A percentile compares a stretch with the other conserved stretches of the same genome.
Evolutionary conservation across 768 basidiomycete genomes (phyloP).

Genomic region (Russula griseocarnosa): DNA sequence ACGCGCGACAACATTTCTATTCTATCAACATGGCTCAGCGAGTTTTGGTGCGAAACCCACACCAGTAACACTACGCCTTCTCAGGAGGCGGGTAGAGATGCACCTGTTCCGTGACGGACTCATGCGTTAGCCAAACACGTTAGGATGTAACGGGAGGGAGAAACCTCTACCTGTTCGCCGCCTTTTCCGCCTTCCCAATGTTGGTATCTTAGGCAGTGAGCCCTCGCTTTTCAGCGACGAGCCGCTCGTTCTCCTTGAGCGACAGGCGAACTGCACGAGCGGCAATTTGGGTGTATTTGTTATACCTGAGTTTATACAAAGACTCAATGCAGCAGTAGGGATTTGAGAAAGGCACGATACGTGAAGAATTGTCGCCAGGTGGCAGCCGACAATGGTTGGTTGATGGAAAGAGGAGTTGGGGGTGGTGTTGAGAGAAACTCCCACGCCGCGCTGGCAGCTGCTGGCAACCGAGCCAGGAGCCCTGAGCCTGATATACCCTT

Average conservation of each 20-base stretch:
- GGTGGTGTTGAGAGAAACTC: background rate
- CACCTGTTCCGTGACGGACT: constrained; percentile 29
- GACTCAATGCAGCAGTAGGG: background rate
- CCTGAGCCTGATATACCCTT: background rate
- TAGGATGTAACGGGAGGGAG: background rate
- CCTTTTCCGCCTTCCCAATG: constrained; percentile 86
- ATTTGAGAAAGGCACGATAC: constrained; percentile 32
- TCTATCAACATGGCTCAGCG: background rate
- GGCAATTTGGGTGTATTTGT: constrained; percentile 95
- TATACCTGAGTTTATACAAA: constrained; percentile 63
- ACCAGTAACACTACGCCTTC: constrained; percentile 15
- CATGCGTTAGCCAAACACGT: background rate
- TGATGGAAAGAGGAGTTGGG: background rate
- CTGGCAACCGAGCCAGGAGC: background rate
- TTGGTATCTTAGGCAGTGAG: constrained; percentile 77
- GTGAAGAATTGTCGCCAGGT: constrained; percentile 79
- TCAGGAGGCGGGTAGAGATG: constrained; percentile 34
- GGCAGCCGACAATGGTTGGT: constrained; percentile 51
- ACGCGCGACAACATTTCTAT: background rate
- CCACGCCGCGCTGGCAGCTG: constrained; percentile 2
- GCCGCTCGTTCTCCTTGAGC: constrained; percentile 82
- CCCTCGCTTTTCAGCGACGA: constrained; percentile 85
- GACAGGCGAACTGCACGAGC: constrained; percentile 89
- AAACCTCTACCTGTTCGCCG: constrained; percentile 59
- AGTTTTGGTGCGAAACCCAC: background rate